A percentile compares a stretch with the other conserved stretches of the same genome.
Conservation (phyloP, 2,329 filamentous ascomycete species). For the Madurella mycetomatis region DNA sequence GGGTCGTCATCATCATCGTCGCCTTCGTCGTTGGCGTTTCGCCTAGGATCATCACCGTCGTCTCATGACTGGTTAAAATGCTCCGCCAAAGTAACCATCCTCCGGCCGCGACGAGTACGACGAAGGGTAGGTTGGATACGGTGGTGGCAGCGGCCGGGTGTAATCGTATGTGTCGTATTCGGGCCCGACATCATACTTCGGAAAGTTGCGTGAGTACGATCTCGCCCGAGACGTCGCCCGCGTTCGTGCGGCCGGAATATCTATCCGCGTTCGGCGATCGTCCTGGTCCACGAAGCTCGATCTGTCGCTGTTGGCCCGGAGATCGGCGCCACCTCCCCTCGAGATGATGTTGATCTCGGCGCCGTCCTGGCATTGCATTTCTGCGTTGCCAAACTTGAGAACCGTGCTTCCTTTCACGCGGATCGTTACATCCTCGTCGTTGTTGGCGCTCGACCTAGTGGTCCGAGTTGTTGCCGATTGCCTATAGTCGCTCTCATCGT, state of each 20-base stretch:
- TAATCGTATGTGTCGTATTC: conserved; percentile 18
- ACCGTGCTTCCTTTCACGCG: conserved; percentile 53
- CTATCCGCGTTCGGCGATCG: conserved; percentile 41
- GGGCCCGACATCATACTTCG: conserved; percentile 7
- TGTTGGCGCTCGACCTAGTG: conserved; percentile 44
- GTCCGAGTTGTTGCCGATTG: conserved; percentile 59
- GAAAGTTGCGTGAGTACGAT: conserved; percentile 35
- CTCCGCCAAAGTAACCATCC: conserved; percentile 10
- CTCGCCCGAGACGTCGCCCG: conserved; percentile 49
- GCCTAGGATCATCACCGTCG: background rate
- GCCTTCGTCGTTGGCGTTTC: conserved; percentile 1
- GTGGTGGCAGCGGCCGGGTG: conserved; percentile 18
- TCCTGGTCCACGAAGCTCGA: conserved; percentile 48
- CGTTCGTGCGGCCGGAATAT: conserved; percentile 42
- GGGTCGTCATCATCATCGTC: conserved; percentile 21
- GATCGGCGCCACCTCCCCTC: conserved; percentile 32
- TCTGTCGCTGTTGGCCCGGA: conserved; percentile 47
- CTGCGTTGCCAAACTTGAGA: conserved; percentile 52
- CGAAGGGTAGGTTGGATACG: conserved; percentile 24
- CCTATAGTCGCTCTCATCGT: conserved; percentile 60
- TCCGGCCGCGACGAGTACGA: conserved; percentile 15
- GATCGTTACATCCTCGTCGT: conserved; percentile 58
- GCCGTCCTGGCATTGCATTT: conserved; percentile 56
- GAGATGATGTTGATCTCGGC: conserved; percentile 54
- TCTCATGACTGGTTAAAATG: conserved; percentile 4